phyloP scores from a whole-genome alignment of 306 rosid genomes.

The Cicer chorassanicum region DNA sequence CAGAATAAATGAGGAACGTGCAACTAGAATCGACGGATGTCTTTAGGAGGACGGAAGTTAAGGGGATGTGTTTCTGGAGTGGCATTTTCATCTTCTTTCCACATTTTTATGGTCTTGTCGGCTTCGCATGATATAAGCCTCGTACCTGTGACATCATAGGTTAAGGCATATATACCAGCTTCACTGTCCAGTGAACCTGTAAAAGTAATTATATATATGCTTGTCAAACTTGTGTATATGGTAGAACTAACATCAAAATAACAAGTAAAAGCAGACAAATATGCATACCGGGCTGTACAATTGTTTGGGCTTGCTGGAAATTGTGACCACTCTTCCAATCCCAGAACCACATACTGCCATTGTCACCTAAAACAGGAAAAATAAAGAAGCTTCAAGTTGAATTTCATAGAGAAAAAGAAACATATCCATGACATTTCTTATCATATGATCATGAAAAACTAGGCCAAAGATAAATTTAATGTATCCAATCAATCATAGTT shows the following conservation, averaged over 20 bases:
- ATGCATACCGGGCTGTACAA: slow-evolving; percentile 88
- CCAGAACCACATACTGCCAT: slow-evolving; percentile 99
- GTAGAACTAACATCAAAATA: slow-evolving; percentile 6
- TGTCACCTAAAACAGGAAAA: slow-evolving; percentile 70
- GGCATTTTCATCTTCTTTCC: slow-evolving; percentile 96
- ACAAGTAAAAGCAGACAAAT: slow-evolving; percentile 5
- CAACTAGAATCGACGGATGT: slow-evolving; percentile 77
- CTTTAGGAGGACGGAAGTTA: slow-evolving; percentile 89
- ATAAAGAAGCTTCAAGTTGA: neutral
- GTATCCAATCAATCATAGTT: slow-evolving; percentile 21
- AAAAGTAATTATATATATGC: neutral
- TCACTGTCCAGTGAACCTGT: slow-evolving; percentile 96
- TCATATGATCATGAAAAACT: slow-evolving; percentile 9
- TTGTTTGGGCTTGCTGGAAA: slow-evolving; percentile 92
- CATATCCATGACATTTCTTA: slow-evolving; percentile 5
- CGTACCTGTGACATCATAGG: slow-evolving; percentile 81
- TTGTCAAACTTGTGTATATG: slow-evolving; percentile 5
- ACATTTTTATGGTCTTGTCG: slow-evolving; percentile 96
- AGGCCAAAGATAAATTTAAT: slow-evolving; percentile 9
- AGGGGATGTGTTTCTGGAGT: slow-evolving; percentile 94
- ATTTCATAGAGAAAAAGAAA: neutral
- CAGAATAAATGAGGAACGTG: neutral
- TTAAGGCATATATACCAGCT: slow-evolving; percentile 88
- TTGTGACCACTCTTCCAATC: slow-evolving; percentile 99
- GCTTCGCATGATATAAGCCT: slow-evolving; percentile 92